Conservation (phyloP, 1,284 basidiomycete genomes). For the Amylostereum areolatum region DNA sequence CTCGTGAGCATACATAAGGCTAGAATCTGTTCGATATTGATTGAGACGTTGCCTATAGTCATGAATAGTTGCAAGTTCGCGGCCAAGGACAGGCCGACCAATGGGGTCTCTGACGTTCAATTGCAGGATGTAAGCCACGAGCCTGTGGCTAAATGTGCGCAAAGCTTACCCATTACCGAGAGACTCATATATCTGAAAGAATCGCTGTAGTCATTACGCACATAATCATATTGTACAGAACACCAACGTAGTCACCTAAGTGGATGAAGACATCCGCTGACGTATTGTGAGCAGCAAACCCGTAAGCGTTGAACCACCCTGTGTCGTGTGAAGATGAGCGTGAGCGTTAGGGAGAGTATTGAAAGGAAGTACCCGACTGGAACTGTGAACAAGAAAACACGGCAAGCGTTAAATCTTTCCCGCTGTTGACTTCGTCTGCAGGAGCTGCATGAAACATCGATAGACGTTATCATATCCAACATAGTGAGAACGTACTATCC, state of each 20-base stretch:
- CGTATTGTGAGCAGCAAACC: constrained; percentile 50
- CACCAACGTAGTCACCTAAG: constrained; percentile 56
- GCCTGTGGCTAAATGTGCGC: not conserved
- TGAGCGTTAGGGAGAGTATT: not conserved
- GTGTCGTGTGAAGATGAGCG: constrained; percentile 8
- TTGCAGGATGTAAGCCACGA: constrained; percentile 1
- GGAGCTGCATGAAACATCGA: constrained; percentile 30
- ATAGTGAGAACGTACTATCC: constrained; percentile 30
- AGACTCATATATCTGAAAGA: constrained; percentile 43
- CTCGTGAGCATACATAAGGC: constrained; percentile 45
- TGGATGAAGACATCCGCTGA: constrained; percentile 57
- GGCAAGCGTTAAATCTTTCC: constrained; percentile 48
- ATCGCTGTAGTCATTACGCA: not conserved
- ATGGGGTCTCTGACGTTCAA: constrained; percentile 31
- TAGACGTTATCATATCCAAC: not conserved
- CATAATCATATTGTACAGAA: not conserved
- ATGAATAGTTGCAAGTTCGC: constrained; percentile 54
- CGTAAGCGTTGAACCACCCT: constrained; percentile 70
- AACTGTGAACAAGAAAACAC: constrained; percentile 60
- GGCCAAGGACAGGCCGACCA: constrained; percentile 40
- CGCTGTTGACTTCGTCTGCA: constrained; percentile 45
- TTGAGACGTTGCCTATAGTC: constrained; percentile 59
- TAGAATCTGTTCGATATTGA: constrained; percentile 54
- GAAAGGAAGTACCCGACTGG: constrained; percentile 31
- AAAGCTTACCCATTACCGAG: constrained; percentile 36